A percentile compares a stretch with the other conserved stretches of the same genome.
Evolutionary conservation across 768 basidiomycete genomes (phyloP).

Genomic region (Kwoniella sp.): DNA sequence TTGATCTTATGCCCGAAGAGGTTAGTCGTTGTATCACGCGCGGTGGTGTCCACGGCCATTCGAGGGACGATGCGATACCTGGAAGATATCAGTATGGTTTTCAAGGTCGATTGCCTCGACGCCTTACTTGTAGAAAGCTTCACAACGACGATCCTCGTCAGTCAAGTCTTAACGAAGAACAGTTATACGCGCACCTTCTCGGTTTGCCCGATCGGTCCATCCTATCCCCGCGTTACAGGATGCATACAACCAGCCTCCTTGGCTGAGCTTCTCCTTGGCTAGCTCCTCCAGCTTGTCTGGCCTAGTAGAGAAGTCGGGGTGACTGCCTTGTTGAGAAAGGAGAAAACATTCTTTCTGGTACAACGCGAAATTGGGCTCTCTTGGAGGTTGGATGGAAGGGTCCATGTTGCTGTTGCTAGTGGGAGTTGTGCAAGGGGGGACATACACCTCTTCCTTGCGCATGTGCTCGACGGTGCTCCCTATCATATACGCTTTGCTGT

Average conservation of each 20-base stretch:
- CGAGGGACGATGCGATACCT: constrained; percentile 64
- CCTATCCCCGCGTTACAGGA: constrained; percentile 74
- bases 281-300: constrained; percentile 58
- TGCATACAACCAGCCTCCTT: constrained; percentile 71
- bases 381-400: constrained; percentile 60
- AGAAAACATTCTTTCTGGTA: constrained; percentile 62
- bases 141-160: background rate
- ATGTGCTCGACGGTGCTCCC: too few relatives aligned
- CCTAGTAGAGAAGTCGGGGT: constrained; percentile 41
- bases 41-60: constrained; percentile 62
- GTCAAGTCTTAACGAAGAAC: background rate
- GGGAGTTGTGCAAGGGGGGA: too few relatives aligned
- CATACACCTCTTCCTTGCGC: too few relatives aligned
- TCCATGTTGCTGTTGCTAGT: constrained; percentile 49
- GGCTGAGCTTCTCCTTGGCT: constrained; percentile 59
- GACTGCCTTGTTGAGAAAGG: constrained; percentile 33
- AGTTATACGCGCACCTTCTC: constrained; percentile 58
- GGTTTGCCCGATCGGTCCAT: constrained; percentile 70
- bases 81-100: constrained; percentile 60
- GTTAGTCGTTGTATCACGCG: constrained; percentile 60
- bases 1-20: constrained; percentile 61
- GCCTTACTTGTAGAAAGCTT: constrained; percentile 32
- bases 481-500: too few relatives aligned
- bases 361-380: constrained; percentile 61
- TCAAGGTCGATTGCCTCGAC: background rate